Percentiles rank a stretch among this genome's conserved stretches.
Conservation (phyloP, 345 rosid genomes). For the Zanthoxylum bungeanum region DNA sequence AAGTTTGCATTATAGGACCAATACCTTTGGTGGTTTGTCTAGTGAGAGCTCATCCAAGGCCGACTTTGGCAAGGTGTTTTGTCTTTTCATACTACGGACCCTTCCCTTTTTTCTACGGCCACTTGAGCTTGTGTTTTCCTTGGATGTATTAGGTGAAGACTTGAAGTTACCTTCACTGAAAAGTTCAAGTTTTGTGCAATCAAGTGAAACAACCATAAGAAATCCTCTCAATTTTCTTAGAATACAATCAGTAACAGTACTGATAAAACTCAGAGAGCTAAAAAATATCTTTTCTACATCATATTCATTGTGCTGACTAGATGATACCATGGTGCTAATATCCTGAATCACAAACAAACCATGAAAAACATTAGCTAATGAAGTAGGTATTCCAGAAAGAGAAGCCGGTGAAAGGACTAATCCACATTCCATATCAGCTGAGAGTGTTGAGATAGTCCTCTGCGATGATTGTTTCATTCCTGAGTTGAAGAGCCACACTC, state of each 20-base stretch:
- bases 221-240: slow-evolving; percentile 71
- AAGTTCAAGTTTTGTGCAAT: slow-evolving; percentile 76
- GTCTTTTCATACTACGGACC: slow-evolving; percentile 41
- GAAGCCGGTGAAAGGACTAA: slow-evolving; percentile 21
- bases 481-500: slow-evolving; percentile 48
- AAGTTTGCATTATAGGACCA: slow-evolving; percentile 11
- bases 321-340: slow-evolving; percentile 35
- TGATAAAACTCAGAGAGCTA: slow-evolving; percentile 62
- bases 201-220: slow-evolving; percentile 66
- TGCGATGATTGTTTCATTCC: slow-evolving; percentile 33
- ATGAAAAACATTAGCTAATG: slow-evolving; percentile 35
- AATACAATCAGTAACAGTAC: slow-evolving; percentile 64
- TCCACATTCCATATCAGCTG: slow-evolving; percentile 39
- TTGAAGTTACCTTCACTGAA: slow-evolving; percentile 53
- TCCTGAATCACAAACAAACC: slow-evolving; percentile 62
- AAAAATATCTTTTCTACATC: slow-evolving; percentile 48
- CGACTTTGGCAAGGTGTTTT: slow-evolving; percentile 28
- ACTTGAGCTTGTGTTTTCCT: slow-evolving; percentile 43
- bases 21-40: slow-evolving; percentile 50
- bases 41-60: slow-evolving; percentile 24
- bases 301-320: slow-evolving; percentile 36
- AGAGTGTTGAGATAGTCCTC: slow-evolving; percentile 12
- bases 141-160: slow-evolving; percentile 45
- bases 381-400: slow-evolving; percentile 28
- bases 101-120: slow-evolving; percentile 61